Evolutionary conservation across 352 stramenopile species (phyloP), one percentile per base, ranked within the genome.

Genomic region (Pythium chondricola): DNA sequence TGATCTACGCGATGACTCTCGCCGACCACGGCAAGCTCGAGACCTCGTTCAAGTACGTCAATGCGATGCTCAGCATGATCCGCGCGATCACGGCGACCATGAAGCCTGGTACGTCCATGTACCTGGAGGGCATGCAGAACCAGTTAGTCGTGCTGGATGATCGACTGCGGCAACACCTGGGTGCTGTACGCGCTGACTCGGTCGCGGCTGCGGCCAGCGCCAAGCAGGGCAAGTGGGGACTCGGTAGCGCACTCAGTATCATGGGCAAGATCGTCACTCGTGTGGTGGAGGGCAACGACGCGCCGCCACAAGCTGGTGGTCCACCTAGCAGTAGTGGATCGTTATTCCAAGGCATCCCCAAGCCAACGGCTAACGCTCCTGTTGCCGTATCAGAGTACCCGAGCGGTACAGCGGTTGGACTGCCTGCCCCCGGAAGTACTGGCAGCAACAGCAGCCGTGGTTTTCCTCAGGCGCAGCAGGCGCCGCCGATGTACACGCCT

Each of bases 181-280:
- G 83, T 2, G 77, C 91, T 51, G 76, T 80, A 25, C 79, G 81
- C 24, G 68, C 87, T 1, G 74, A 83, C 30, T 84, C 70, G 2
- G 74, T 92, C 11, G 63, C 81, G 17, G 69, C 78, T 40, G 52
- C 26, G 31, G 55, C 39, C 2, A 73, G 63, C 39, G 63, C 52
- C 2, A 78, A 76, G 31, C 76, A 86, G 39, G 74, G 70, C 29
- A 93, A 93, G 44, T 93, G 81, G 81, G 78, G 78, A 0, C 49
- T 93, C 10, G 78, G 81, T 17, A 93, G 70, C 54, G 79, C 79
- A 20, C 60, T 93, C 18, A 89, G 78, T 43, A 90, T 90, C 21
- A 88, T 93, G 78, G 81, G 81, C 24, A 93, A 93, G 54, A 88
- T 93, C 32, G 81, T 93, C 43, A 93, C 87, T 44, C 75, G 81